These are phyloP conservation scores for Termitomyces sp. DNA, from an alignment of 768 basidiomycete genomes.

Conservation along the genomic window DNA sequence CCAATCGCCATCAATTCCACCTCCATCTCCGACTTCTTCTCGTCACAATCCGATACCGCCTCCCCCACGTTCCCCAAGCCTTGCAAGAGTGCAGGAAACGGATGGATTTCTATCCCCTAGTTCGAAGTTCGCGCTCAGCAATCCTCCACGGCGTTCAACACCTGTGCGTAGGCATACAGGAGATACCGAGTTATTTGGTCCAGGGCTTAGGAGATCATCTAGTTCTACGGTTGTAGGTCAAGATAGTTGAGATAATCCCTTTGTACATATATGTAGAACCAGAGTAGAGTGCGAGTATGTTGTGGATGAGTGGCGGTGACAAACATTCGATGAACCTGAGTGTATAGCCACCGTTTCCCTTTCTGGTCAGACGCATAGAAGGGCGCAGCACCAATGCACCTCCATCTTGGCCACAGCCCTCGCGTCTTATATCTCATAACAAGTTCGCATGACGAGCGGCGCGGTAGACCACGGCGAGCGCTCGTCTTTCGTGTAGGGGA, in stretches of 20 bases:
- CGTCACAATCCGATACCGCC: constrained; percentile 16
- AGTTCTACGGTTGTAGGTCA: constrained; percentile 16
- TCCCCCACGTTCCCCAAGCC: constrained; percentile 36
- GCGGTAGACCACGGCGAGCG: constrained; percentile 56
- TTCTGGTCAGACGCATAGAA: background rate
- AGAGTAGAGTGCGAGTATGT: background rate
- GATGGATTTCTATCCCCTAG: constrained; percentile 25
- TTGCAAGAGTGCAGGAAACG: constrained; percentile 25
- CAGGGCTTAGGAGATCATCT: constrained; percentile 23
- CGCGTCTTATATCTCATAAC: constrained; percentile 73
- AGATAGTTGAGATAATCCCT: constrained; percentile 3
- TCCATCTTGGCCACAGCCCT: constrained; percentile 67
- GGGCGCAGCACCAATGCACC: constrained; percentile 50
- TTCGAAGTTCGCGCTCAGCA: constrained; percentile 34
- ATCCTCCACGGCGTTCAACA: constrained; percentile 35
- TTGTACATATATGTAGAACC: background rate
- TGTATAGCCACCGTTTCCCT: background rate
- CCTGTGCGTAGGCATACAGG: constrained; percentile 22
- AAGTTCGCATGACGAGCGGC: constrained; percentile 58
- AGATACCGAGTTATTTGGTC: constrained; percentile 18
- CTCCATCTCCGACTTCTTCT: constrained; percentile 24
- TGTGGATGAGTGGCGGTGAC: background rate
- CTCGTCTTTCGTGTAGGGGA: constrained; percentile 71
- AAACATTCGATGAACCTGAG: background rate
- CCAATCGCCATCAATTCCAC: constrained; percentile 28